Conservation (phyloP, 78 protist genomes). For the Dictyostelium capitatum region DNA sequence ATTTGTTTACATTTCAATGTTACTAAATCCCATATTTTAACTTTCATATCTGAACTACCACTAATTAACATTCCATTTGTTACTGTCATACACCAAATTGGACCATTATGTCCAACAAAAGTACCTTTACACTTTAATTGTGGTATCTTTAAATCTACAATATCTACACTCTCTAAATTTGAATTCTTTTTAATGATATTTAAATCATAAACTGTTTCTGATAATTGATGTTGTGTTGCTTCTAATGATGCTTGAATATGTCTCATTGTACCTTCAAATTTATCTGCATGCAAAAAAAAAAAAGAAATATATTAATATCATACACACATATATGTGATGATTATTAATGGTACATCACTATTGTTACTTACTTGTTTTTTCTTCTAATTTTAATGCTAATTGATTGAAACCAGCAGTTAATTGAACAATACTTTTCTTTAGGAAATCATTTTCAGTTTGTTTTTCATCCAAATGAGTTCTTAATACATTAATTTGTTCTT, state of each 20-base stretch:
- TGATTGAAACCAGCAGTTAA: slow-evolving; percentile 53
- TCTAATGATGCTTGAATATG: slow-evolving; percentile 72
- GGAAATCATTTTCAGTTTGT: slow-evolving; percentile 32
- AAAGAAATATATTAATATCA: background rate
- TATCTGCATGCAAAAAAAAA: background rate
- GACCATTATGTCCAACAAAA: slow-evolving; percentile 78
- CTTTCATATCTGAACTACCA: slow-evolving; percentile 59
- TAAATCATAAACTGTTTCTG: slow-evolving; percentile 42
- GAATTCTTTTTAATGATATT: slow-evolving; percentile 57
- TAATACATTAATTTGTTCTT: slow-evolving; percentile 52
- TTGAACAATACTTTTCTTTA: slow-evolving; percentile 53
- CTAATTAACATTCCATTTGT: slow-evolving; percentile 62
- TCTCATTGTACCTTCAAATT: slow-evolving; percentile 53
- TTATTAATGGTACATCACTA: background rate
- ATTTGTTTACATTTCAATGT: slow-evolving; percentile 51
- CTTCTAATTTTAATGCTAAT: slow-evolving; percentile 40
- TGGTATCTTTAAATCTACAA: slow-evolving; percentile 73
- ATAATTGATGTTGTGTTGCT: slow-evolving; percentile 67
- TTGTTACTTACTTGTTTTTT: slow-evolving; percentile 26
- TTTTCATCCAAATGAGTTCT: slow-evolving; percentile 38
- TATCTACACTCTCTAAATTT: slow-evolving; percentile 42
- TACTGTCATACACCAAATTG: slow-evolving; percentile 82
- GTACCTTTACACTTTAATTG: slow-evolving; percentile 83
- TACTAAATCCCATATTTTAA: slow-evolving; percentile 73
- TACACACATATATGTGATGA: background rate